A percentile compares a stretch with the other conserved stretches of the same genome.
Evolutionary conservation across 768 basidiomycete genomes (phyloP).

Genomic region (Candolleomyces aberdarensis): DNA sequence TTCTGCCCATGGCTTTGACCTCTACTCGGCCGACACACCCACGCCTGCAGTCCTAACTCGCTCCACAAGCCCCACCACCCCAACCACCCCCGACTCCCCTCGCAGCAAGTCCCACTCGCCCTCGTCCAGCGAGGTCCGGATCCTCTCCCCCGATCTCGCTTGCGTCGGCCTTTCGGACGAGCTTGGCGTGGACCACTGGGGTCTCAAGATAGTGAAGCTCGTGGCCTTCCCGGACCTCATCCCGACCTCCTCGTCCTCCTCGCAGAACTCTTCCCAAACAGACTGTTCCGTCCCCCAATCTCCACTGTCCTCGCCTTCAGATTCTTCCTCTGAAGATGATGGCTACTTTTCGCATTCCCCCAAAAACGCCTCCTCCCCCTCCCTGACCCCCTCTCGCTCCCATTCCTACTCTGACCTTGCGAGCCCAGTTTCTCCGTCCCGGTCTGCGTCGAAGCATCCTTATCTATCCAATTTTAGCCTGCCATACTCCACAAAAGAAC

Average conservation of each 20-base stretch:
- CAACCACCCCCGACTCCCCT: conserved; percentile 10
- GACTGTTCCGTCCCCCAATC: conserved; percentile 2
- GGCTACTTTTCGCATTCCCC: conserved; percentile 65
- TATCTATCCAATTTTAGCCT: neutral
- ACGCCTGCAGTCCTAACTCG: conserved; percentile 15
- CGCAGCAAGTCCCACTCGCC: conserved; percentile 49
- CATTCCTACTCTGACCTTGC: conserved; percentile 4
- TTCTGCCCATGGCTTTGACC: conserved; percentile 60
- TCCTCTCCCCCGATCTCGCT: conserved; percentile 68
- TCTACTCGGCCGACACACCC: conserved; percentile 50
- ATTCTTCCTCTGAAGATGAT: conserved; percentile 37
- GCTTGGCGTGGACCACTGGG: conserved; percentile 63
- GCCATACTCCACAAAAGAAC: conserved; percentile 7
- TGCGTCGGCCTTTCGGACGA: conserved; percentile 76
- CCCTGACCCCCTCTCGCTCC: conserved; percentile 9
- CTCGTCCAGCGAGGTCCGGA: conserved; percentile 52
- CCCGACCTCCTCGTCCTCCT: conserved; percentile 24
- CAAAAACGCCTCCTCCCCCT: conserved; percentile 32
- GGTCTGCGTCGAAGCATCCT: conserved; percentile 2
- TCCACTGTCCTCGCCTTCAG: neutral
- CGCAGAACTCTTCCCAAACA: conserved; percentile 10
- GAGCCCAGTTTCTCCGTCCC: neutral
- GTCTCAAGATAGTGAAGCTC: conserved; percentile 73
- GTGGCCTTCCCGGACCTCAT: conserved; percentile 76
- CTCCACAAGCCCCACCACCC: conserved; percentile 10